Base-by-base conservation (phyloP, 352 stramenopile species). In the Phytophthora boehmeriae region DNA sequence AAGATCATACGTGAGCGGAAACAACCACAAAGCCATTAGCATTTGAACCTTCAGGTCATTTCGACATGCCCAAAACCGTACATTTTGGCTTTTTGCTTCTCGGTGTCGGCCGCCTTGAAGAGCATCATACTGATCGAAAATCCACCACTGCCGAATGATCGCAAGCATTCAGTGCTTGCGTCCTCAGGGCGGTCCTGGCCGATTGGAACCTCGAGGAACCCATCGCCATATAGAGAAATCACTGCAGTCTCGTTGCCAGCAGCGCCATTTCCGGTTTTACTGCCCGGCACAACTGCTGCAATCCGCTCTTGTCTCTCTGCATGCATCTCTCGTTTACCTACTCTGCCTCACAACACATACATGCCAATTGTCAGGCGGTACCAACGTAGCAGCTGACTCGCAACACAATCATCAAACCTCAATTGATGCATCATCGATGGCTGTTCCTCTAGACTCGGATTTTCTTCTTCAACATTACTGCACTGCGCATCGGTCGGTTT, bases 191-290 rank as follows among this genome's bases (percentile, higher is more conserved):
- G n/a, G n/a, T n/a, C n/a, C 32, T 59, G 28, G 11, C 46, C 41
- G 17, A 64, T 22, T 1, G 62, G 71, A n/a, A 83, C 61, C 28
- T 86, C 74, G 17, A 86, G 34, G 50, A 84, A 86, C 2, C 76
- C 76, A 38, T 86, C 76, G 1, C 76, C 76, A 28, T 86, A 86
- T 5, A 86, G 55, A 2, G 76, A 75, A 27, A 86, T 69, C 14
- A 82, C 68, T 2, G 57, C 9, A n/a, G 39, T 49, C 5, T 38
- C 45, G 13, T 46, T 48, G 16, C 10, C 27, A 16, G 36, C 1
- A 30, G 22, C 8, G 35, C 25, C 25, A 30, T 6, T 3, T 30
- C 6, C 6, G 25, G 13, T 16, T 16, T 4, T 13, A 34, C 22
- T 20, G 17, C 22, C 56, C 1, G 5, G 38, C 5, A n/a, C 34